These are phyloP conservation scores for Colletotrichum brevisporum DNA, from an alignment of 2,329 filamentous ascomycete species.

Conservation along the genomic window DNA sequence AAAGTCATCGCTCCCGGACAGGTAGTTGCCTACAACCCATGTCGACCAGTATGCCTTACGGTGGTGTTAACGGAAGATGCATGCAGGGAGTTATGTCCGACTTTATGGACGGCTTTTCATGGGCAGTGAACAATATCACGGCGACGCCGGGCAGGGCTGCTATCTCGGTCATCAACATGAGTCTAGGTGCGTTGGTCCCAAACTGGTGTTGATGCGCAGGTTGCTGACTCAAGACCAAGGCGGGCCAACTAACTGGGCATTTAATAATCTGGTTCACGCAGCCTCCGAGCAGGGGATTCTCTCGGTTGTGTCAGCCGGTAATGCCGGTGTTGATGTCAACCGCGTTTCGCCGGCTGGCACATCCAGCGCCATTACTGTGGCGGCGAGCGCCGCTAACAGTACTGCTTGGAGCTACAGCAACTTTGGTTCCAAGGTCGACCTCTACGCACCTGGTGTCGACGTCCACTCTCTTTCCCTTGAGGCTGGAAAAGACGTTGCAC, in stretches of 20 bases:
- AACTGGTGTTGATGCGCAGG: constrained; percentile 29
- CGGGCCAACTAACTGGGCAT: constrained; percentile 49
- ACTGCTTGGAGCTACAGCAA: constrained; percentile 62
- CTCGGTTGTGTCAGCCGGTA: constrained; percentile 69
- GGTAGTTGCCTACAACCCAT: constrained; percentile 11
- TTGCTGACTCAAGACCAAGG: constrained; percentile 28
- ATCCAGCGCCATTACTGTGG: constrained; percentile 65
- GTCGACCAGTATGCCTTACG: no score
- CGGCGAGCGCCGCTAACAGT: constrained; percentile 58
- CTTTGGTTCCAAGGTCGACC: constrained; percentile 61
- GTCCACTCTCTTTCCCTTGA: constrained; percentile 52
- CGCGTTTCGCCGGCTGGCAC: constrained; percentile 63
- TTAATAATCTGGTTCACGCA: constrained; percentile 64
- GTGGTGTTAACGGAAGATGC: not conserved
- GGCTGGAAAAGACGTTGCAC: constrained; percentile 52
- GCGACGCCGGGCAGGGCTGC: constrained; percentile 18
- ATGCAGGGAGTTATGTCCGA: constrained; percentile 15
- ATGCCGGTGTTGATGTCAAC: constrained; percentile 51
- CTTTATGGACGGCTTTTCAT: constrained; percentile 25
- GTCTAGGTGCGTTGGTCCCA: constrained; percentile 36
- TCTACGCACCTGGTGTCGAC: constrained; percentile 64
- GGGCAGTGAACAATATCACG: constrained; percentile 17
- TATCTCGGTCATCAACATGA: constrained; percentile 22
- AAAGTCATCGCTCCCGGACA: constrained; percentile 53
- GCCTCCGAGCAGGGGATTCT: constrained; percentile 64